These are phyloP conservation scores for Silene latifolia DNA, from an alignment of 148 eudicot genomes.

Conservation along the genomic window DNA sequence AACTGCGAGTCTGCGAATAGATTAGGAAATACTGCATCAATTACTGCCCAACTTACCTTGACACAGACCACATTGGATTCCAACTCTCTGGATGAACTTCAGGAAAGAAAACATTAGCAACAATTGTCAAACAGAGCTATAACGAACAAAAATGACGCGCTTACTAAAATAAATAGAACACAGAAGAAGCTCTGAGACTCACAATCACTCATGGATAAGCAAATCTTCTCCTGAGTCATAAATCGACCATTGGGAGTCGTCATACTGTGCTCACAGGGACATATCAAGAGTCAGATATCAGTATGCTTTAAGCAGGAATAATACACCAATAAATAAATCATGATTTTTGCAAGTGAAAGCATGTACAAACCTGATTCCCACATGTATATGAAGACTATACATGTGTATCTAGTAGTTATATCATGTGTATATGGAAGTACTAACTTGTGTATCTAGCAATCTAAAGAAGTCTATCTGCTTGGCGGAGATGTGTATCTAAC, in stretches of 20 bases:
- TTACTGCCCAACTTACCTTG: constrained; percentile 51
- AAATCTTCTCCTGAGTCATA: constrained; percentile 80
- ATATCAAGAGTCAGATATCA: constrained; percentile 3
- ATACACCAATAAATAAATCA: background rate
- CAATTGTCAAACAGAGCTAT: background rate
- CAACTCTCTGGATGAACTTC: constrained; percentile 96
- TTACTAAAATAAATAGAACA: constrained; percentile 2
- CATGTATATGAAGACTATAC: no score
- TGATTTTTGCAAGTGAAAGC: constrained; percentile 5
- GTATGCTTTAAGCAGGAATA: constrained; percentile 2
- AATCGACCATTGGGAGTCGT: constrained; percentile 95
- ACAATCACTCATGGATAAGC: constrained; percentile 98
- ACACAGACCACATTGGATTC: constrained; percentile 99
- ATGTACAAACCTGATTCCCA: constrained; percentile 65
- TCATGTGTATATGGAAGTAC: no score
- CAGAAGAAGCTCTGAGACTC: constrained; percentile 32
- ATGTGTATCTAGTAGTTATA: no score
- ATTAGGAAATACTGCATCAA: background rate
- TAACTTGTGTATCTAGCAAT: no score
- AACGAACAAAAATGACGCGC: background rate
- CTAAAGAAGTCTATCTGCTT: no score
- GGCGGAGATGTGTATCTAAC: no score
- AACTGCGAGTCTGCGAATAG: no score
- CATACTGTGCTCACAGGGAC: constrained; percentile 46
- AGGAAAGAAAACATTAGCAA: constrained; percentile 7